Evolutionary conservation across 2,329 filamentous ascomycete species (phyloP), one percentile per base, ranked within the genome.

Genomic region (Aspergillus luchuensis): DNA sequence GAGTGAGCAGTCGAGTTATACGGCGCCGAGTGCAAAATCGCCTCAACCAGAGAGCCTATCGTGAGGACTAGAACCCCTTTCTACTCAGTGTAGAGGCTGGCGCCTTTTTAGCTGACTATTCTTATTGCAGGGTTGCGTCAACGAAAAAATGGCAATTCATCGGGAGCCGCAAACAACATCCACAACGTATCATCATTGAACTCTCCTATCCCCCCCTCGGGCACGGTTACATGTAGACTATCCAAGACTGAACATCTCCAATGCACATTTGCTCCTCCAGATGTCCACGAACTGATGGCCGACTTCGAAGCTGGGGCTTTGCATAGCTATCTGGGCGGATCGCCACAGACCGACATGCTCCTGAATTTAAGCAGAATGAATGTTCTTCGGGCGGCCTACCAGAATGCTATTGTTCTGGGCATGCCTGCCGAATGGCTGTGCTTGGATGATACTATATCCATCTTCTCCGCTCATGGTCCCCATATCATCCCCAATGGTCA

Each of bases 301-400:
- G 49, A 52, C 21, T 11, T 30, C 8, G 28, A 30, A 36, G 4
- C 10, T 2, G n/a, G 19, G n/a, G 13, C 49, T 1, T 5, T n/a
- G 13, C 28, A 19, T 6, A 23, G 60, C 47, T 68, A 62, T 36
- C 45, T 59, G 2, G 28, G 7, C 5, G 58, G 59, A n/a, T 57
- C 61, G 2, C 66, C 66, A 1, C 57, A 64, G 39, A 52, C 47
- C 25, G 70, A 73, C 54, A 71, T 71, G 33, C 63, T 74, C 11
- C 57, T 74, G 28, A 65, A 58, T n/a, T 58, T 70, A 13, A 65
- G 66, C 19, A 64, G 66, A 39, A 60, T 69, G 19, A 73, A 73
- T 30, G 64, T 74, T 1, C 69, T 71, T n/a, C 67, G 61, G 4
- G 72, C 68, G 2, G 62, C 73, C 43, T 64, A 62, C 28, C 56